Evolutionary conservation across 192 early-diverging fungal genomes (phyloP).

Genomic region (Diversispora epigaea): DNA sequence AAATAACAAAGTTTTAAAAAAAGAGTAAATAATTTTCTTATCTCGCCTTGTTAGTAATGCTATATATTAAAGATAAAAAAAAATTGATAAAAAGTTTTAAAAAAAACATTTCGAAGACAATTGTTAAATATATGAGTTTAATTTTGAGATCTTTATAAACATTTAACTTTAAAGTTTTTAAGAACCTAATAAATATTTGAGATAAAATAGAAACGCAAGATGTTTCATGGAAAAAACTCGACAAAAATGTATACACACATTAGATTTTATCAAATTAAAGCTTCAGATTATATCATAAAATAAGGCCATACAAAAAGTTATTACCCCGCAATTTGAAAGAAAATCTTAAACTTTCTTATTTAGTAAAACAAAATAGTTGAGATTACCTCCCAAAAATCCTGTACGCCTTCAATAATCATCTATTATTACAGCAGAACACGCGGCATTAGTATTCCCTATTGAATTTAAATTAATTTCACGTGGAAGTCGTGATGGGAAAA

Average conservation of each 20-base stretch:
- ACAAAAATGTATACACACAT: neutral
- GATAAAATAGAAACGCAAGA: too few relatives aligned
- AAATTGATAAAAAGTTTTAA: too few relatives aligned
- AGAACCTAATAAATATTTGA: too few relatives aligned
- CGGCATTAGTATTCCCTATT: neutral
- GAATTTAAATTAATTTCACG: conserved; percentile 12
- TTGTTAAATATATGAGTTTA: too few relatives aligned
- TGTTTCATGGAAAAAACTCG: conserved; percentile 1
- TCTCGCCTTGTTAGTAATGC: too few relatives aligned
- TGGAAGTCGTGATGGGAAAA: neutral
- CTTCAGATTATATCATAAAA: conserved; percentile 13
- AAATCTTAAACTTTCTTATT: neutral
- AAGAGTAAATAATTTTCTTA: too few relatives aligned
- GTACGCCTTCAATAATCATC: neutral
- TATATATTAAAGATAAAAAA: too few relatives aligned
- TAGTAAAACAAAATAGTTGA: neutral
- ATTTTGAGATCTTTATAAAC: too few relatives aligned
- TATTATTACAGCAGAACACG: neutral
- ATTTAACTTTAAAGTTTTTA: too few relatives aligned
- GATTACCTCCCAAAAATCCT: neutral
- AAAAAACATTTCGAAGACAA: too few relatives aligned
- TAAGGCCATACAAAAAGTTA: conserved; percentile 12
- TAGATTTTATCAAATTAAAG: conserved; percentile 8
- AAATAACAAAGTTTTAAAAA: too few relatives aligned
- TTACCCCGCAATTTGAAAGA: conserved; percentile 12